A percentile compares a stretch with the other conserved stretches of the same genome.
These are phyloP conservation scores for Yarrowia keelungensis DNA, from an alignment of 805 yeast species.

Conservation along the genomic window DNA sequence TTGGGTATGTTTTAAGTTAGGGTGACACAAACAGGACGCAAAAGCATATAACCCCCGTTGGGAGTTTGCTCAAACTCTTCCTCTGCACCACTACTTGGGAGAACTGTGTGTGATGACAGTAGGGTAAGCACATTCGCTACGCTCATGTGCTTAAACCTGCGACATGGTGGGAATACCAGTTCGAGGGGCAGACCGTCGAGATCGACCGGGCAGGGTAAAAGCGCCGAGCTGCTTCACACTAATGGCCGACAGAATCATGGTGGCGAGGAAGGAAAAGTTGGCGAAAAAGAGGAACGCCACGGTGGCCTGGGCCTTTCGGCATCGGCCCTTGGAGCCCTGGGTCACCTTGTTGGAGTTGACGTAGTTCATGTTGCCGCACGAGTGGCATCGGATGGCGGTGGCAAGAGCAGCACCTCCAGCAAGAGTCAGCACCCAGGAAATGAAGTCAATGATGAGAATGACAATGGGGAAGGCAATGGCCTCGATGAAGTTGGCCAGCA, in stretches of 20 bases:
- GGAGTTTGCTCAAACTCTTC: no score
- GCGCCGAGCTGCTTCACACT: conserved; percentile 63
- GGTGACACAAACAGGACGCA: not conserved
- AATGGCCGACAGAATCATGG: conserved; percentile 59
- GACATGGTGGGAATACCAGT: conserved; percentile 91
- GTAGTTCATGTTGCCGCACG: conserved; percentile 76
- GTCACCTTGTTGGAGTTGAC: conserved; percentile 68
- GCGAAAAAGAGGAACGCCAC: conserved; percentile 84
- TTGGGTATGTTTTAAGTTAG: conserved; percentile 6
- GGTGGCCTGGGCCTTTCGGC: conserved; percentile 94
- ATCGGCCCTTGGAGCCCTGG: conserved; percentile 81
- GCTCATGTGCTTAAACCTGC: conserved; percentile 64
- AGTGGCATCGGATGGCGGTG: conserved; percentile 84
- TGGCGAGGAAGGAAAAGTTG: conserved; percentile 73
- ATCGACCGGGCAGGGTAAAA: conserved; percentile 60
- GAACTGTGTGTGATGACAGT: no score
- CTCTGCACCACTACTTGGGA: no score
- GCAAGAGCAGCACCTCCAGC: conserved; percentile 96
- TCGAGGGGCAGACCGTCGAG: conserved; percentile 61
- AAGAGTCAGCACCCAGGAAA: conserved; percentile 90
- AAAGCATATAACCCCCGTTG: no score
- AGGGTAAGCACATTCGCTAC: no score
- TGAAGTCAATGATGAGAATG: conserved; percentile 76
- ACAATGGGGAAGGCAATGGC: conserved; percentile 88
- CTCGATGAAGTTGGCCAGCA: conserved; percentile 75